Base-by-base conservation (phyloP, 2,329 filamentous ascomycete genomes). In the Beauveria rudraprayagi region DNA sequence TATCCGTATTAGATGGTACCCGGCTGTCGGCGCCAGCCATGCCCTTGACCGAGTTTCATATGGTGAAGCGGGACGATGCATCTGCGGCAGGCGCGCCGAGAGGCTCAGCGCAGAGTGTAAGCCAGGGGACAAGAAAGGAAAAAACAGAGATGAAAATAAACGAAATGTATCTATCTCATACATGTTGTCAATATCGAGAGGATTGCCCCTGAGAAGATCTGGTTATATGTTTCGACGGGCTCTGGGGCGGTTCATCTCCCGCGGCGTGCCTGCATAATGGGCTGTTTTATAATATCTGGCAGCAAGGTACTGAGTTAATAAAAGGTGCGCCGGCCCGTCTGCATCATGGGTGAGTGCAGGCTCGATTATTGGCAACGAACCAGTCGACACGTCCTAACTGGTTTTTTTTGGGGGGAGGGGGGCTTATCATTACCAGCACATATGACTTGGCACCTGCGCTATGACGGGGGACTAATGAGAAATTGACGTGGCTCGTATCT, bases 31-130 rank as follows among this genome's bases (percentile, higher is more conserved):
- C 22, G 52, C 17, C 9, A 1, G 24, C 24, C 22, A 30, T 7
- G 40, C 8, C 30, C 14, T n/a, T 44, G 52, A 55, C 52, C 52
- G 52, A 55, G 52, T 55, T 55, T 55, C 52, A 55, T 19, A 44
- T 44, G 24, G 40, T 14, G 52, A 55, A 44, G 52, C 52, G 26
- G 40, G 52, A 44, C 52, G 40, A 44, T 44, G 10, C 52, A 28
- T 8, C 22, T 16, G 37, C 52, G 52, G 52, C 24, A 55, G 52
- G 52, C 37, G 24, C 24, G 24, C 40, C 24, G 52, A 55, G 40
- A 44, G 52, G 24, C 17, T 43, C 17, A 17, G 17, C 17, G 37
- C 44, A 17, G 43, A 8, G 30, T 30, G 16, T 16, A 26, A 11
- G 17, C 3, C 6, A 34, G 17, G 17, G 17, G 17, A 17, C 7